Evolutionary conservation across 441 rosid species (phyloP).

Genomic region (Corymbia calophylla): DNA sequence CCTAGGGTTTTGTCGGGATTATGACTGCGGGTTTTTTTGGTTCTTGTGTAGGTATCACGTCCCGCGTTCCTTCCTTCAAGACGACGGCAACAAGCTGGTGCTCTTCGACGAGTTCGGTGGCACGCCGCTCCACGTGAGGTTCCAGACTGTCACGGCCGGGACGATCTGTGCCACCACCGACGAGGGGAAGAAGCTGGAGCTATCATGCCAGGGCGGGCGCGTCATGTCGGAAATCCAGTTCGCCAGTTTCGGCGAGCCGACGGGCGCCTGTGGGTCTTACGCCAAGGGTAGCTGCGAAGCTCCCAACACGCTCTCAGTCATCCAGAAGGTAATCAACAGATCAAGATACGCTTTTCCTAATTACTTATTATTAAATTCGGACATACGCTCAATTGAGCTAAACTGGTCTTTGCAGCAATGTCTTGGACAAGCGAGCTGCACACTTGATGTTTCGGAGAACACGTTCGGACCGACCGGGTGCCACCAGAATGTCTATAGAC

Average conservation of each 20-base stretch:
- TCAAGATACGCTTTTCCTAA: too few species aligned
- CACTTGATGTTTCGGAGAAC: slow-evolving; percentile 7
- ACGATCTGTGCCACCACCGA: slow-evolving; percentile 27
- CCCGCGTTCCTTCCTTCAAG: slow-evolving; percentile 28
- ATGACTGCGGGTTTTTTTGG: background rate
- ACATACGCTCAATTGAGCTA: background rate
- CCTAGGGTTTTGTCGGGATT: background rate
- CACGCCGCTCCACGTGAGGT: slow-evolving; percentile 15
- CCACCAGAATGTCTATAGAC: background rate
- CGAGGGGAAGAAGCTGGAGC: slow-evolving; percentile 17
- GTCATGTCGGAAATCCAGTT: slow-evolving; percentile 25
- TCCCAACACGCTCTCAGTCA: background rate
- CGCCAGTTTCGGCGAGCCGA: slow-evolving; percentile 37
- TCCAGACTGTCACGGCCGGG: slow-evolving; percentile 32
- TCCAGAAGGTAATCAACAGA: background rate
- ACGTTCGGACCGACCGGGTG: slow-evolving; percentile 10
- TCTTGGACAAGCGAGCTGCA: slow-evolving; percentile 6
- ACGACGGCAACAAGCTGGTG: slow-evolving; percentile 16
- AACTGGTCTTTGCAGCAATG: background rate
- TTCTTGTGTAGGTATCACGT: slow-evolving; percentile 32
- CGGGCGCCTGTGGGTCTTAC: slow-evolving; percentile 17
- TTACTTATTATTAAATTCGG: background rate
- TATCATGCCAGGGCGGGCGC: slow-evolving; percentile 24
- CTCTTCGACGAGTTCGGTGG: slow-evolving; percentile 44
- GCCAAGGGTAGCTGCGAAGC: slow-evolving; percentile 14